phyloP scores from a whole-genome alignment of 2,329 filamentous ascomycete genomes.

The Gnomoniopsis sp. region DNA sequence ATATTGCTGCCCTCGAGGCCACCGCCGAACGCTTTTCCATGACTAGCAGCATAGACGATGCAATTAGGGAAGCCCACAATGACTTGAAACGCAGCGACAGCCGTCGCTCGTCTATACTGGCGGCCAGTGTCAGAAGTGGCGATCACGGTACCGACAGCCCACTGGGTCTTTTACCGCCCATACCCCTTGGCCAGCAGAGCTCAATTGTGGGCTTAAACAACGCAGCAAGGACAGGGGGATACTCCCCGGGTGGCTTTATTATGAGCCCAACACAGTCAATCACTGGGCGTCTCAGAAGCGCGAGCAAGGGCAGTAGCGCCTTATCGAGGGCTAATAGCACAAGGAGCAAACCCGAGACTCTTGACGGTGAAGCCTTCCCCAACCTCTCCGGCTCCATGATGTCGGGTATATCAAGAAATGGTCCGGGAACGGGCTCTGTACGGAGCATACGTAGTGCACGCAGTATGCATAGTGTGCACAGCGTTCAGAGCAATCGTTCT shows the following conservation, averaged over 20 bases:
- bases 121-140: conserved; percentile 37
- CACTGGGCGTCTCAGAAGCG: conserved; percentile 52
- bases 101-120: conserved; percentile 59
- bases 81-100: conserved; percentile 70
- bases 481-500: conserved; percentile 38
- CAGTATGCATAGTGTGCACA: conserved; percentile 13
- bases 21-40: conserved; percentile 71
- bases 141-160: conserved; percentile 25
- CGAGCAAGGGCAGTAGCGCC: conserved; percentile 44
- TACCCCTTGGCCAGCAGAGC: conserved; percentile 30
- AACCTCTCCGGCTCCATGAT: conserved; percentile 27
- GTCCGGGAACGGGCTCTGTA: conserved; percentile 52
- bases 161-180: conserved; percentile 22
- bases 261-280: conserved; percentile 65
- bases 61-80: conserved; percentile 69
- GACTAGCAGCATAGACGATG: conserved; percentile 73
- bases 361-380: conserved; percentile 29
- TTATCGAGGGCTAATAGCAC: conserved; percentile 23
- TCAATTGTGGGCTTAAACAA: conserved; percentile 71
- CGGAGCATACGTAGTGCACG: conserved; percentile 24
- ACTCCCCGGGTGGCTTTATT: conserved; percentile 65
- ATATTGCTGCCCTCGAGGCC: conserved; percentile 71
- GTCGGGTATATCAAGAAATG: conserved; percentile 46
- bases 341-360: conserved; percentile 35
- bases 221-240: conserved; percentile 64